Percentiles rank a stretch among this genome's conserved stretches.
Evolutionary conservation across 75 land plant genomes (phyloP).

Genomic region (Adiantum capillusveneris): DNA sequence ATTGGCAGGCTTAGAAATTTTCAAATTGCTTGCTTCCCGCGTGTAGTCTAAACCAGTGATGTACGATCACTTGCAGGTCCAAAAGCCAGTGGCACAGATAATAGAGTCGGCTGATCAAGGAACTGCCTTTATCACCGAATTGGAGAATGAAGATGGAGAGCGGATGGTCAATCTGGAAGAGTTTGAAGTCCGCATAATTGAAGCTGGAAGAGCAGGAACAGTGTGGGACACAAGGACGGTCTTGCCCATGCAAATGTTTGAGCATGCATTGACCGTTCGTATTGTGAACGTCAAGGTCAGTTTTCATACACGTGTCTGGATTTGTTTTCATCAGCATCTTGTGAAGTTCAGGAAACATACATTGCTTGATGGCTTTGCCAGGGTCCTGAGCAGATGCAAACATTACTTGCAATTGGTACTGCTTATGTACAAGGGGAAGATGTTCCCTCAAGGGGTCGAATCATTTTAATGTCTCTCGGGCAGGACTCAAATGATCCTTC

Average conservation of each 20-base stretch:
- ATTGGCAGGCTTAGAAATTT: no score
- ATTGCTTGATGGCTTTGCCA: no score
- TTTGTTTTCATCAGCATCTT: no score
- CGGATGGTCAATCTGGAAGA: constrained; percentile 73
- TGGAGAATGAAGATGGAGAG: constrained; percentile 60
- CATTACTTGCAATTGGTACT: constrained; percentile 90
- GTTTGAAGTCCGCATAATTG: constrained; percentile 86
- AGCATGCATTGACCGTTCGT: constrained; percentile 87
- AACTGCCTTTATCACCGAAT: constrained; percentile 24
- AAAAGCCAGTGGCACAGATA: neutral
- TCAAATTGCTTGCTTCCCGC: no score
- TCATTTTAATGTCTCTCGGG: constrained; percentile 68
- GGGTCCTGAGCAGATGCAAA: constrained; percentile 32
- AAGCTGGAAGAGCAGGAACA: constrained; percentile 67
- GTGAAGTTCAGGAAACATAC: no score
- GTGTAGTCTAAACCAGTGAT: no score
- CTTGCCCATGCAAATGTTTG: constrained; percentile 76
- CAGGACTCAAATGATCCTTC: constrained; percentile 51
- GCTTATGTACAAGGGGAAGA: constrained; percentile 99
- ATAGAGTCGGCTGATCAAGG: constrained; percentile 7
- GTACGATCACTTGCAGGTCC: neutral
- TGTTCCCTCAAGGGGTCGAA: constrained; percentile 87
- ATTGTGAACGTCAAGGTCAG: constrained; percentile 61
- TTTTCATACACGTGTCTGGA: no score
- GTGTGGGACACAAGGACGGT: constrained; percentile 75